phyloP scores from a whole-genome alignment of 164 flowering plant genomes.

The Piper longum region DNA sequence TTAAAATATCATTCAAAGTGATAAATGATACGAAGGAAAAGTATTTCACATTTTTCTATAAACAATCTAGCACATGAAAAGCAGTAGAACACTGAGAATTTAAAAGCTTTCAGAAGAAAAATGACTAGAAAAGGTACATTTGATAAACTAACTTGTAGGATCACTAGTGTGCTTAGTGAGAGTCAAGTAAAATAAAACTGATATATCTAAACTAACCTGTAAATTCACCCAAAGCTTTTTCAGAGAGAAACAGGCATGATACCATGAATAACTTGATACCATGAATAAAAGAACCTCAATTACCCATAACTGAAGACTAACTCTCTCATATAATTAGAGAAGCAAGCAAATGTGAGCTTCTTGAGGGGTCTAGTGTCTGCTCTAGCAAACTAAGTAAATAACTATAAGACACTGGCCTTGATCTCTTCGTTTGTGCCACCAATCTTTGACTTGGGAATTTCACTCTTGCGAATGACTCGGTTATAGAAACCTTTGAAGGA shows the following conservation, averaged over 20 bases:
- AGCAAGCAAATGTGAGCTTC: slow-evolving; percentile 1
- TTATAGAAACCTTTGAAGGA: slow-evolving; percentile 66
- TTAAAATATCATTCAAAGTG: not conserved
- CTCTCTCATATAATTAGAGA: slow-evolving; percentile 3
- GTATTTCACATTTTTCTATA: no score
- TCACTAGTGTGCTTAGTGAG: not conserved
- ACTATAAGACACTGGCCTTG: slow-evolving; percentile 12
- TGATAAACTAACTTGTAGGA: not conserved
- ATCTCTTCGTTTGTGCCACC: slow-evolving; percentile 27
- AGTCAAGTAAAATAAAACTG: not conserved
- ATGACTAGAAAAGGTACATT: not conserved
- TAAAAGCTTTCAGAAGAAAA: not conserved
- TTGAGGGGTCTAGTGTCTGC: not conserved
- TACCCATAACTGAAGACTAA: slow-evolving; percentile 5
- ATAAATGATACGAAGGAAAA: not conserved
- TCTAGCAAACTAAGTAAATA: slow-evolving; percentile 1
- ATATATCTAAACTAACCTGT: not conserved
- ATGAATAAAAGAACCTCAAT: not conserved
- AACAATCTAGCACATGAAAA: not conserved
- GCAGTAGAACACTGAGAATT: not conserved
- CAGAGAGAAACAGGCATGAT: not conserved
- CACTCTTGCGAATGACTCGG: slow-evolving; percentile 80
- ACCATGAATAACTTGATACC: not conserved
- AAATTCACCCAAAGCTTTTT: not conserved
- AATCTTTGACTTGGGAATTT: slow-evolving; percentile 33